Base-by-base conservation (phyloP, 2,329 filamentous ascomycete genomes). In the Trichoderma guizhouense region DNA sequence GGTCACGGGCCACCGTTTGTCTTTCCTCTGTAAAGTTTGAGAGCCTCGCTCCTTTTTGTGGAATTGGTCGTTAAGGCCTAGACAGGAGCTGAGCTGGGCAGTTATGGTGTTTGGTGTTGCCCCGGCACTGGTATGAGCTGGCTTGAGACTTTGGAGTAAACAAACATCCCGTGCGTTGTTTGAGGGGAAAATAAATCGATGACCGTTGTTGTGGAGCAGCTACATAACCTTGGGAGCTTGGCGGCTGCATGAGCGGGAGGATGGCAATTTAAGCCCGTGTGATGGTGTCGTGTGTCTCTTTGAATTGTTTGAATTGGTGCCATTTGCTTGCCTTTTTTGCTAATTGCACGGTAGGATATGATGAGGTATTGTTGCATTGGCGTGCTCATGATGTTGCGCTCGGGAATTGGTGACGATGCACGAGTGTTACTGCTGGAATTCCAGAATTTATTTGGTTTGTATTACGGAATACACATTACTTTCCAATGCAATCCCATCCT, bases 191-290 rank as follows among this genome's bases (percentile, higher is more conserved):
- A 6, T 15, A 58, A 47, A 11, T 18, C 36, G 14, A 26, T 66
- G 47, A 43, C n/a, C 21, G 30, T 57, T 26, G 64, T 24, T 43
- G 65, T 69, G 65, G 65, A 69, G 65, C 55, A 24, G 55, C 65
- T 61, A 24, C 18, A n/a, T 18, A 5, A 43, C 7, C 39, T 43
- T 43, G 39, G 39, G 39, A 21, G 53, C 65, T 69, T 26, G 55
- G 65, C 53, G 8, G 28, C 47, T 53, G 51, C 47, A 55, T 66
- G 63, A 28, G 62, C n/a, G 26, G 26, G n/a, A 47, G 15, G 18
- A 51, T n/a, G 11, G 43, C 28, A 18, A 47, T 36, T 26, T 18
- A 24, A 51, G 28, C 43, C 63, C 47, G 30, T 66, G 30, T 36
- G 61, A 47, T 30, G 61, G 61, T 39, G 43, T n/a, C 24, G 21